Evolutionary conservation across 2,329 filamentous ascomycete genomes (phyloP), one percentile per base, ranked within the genome.

Genomic region (Talaromyces funiculosus): DNA sequence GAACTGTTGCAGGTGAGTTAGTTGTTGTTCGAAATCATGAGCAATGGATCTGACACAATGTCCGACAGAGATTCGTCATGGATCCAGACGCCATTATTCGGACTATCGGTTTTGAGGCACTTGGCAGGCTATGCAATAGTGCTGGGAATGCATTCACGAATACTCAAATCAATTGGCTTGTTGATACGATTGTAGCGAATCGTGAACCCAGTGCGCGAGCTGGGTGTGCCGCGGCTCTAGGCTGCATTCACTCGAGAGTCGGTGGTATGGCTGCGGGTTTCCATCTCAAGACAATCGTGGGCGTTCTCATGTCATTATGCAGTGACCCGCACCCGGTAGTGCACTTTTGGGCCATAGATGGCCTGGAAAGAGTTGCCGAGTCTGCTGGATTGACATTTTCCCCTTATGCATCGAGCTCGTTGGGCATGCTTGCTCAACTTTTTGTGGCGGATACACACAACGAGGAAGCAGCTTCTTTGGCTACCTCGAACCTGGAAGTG

Each of bases 221-320:
- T 47, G 94, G 94, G 10, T 99, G 93, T 75, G 94, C 95, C 16
- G 90, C 95, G 80, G 92, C 94, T 12, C 79, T 99, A 31, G 94
- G 94, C 8, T 90, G 89, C 60, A 97, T 99, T 56, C 92, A 99
- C 75, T 90, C 91, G 18, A 92, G 96, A 72, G 90, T 99, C 35
- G 95, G 94, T 61, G 93, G 94, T 60, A 97, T 99, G 92, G 94
- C 94, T 57, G 94, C 94, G 59, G 92, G 92, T 3, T 92, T 94
- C 68, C 94, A 99, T 72, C 82, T 99, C 55, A 97, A 97, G 78
- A 97, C 92, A 1, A 97, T 99, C 54, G 84, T 97, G n/a, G 90
- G 93, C 18, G 95, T 99, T 40, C 79, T 99, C n/a, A 96, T 97
- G 89, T 97, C 94, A 7, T 82, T 99, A 9, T 93, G 92, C 73